A percentile compares a stretch with the other conserved stretches of the same genome.
phyloP scores from a whole-genome alignment of 2,329 filamentous ascomycete species.

The Lecanicillium sp. region DNA sequence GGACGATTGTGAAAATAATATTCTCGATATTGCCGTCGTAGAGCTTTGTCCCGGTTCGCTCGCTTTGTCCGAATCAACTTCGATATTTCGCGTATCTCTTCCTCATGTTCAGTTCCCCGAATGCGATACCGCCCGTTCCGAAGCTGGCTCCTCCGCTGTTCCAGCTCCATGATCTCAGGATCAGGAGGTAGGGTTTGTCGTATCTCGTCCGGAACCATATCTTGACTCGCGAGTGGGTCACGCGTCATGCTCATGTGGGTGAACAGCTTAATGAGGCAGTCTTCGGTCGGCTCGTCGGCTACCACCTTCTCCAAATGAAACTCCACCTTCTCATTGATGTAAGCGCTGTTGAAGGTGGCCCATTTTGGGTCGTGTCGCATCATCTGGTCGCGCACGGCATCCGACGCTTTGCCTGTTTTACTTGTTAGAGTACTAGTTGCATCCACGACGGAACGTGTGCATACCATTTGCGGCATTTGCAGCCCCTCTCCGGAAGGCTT shows the following conservation, averaged over 20 bases:
- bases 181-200: slow-evolving; percentile 12
- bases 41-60: slow-evolving; percentile 10
- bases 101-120: slow-evolving; percentile 13
- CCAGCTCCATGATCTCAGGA: slow-evolving; percentile 17
- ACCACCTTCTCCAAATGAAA: slow-evolving; percentile 15
- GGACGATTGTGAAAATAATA: slow-evolving; percentile 18
- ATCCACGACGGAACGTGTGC: not conserved
- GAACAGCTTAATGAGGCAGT: not conserved
- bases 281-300: not conserved
- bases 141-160: slow-evolving; percentile 12
- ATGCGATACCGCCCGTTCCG: slow-evolving; percentile 18
- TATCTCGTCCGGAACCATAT: not conserved
- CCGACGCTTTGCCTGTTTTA: slow-evolving; percentile 15
- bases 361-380: slow-evolving; percentile 20
- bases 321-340: slow-evolving; percentile 20
- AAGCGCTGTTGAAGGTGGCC: slow-evolving; percentile 18
- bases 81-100: slow-evolving; percentile 16
- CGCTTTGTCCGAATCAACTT: slow-evolving; percentile 15
- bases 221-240: not conserved
- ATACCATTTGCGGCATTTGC: slow-evolving; percentile 16
- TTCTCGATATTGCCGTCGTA: slow-evolving; percentile 16
- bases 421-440: not conserved
- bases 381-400: slow-evolving; percentile 20
- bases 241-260: not conserved
- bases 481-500: slow-evolving; percentile 13